These are phyloP conservation scores for Paramecium octaurelia DNA, from an alignment of 73 alveolate species.

Conservation along the genomic window DNA sequence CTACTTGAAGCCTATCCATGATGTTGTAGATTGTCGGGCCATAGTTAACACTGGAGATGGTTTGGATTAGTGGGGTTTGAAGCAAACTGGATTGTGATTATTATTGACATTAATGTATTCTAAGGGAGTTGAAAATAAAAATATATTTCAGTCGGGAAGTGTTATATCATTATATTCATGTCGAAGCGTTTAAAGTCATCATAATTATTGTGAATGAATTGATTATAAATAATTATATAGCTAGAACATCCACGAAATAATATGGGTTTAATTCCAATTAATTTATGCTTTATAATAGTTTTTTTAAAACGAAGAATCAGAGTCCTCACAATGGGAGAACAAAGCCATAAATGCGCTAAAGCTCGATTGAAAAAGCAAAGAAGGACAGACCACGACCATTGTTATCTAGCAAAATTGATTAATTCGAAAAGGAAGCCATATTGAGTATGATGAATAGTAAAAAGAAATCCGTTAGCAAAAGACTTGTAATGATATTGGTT, in stretches of 20 bases:
- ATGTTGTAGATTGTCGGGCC: background rate
- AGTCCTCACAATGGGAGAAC: background rate
- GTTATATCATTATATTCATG: slow-evolving; percentile 4
- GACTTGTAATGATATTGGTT: background rate
- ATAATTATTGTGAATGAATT: background rate
- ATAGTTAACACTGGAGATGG: background rate
- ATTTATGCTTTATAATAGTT: background rate
- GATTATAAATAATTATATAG: background rate
- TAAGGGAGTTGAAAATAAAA: background rate
- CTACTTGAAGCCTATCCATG: slow-evolving; percentile 7
- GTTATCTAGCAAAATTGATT: background rate
- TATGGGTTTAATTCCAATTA: background rate
- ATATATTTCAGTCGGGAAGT: slow-evolving; percentile 15
- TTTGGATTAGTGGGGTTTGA: background rate
- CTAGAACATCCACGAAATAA: background rate
- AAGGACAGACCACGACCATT: background rate
- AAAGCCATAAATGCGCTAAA: background rate
- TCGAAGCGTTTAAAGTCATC: slow-evolving; percentile 40
- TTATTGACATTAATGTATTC: background rate
- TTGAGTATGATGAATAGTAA: background rate
- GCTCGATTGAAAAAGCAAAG: background rate
- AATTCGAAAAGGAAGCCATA: background rate
- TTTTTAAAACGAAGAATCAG: background rate
- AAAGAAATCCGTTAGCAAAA: background rate
- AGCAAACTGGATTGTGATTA: background rate